Base-by-base conservation (phyloP, 2,329 filamentous ascomycete genomes). In the Tolypocladium cylindrosporum region DNA sequence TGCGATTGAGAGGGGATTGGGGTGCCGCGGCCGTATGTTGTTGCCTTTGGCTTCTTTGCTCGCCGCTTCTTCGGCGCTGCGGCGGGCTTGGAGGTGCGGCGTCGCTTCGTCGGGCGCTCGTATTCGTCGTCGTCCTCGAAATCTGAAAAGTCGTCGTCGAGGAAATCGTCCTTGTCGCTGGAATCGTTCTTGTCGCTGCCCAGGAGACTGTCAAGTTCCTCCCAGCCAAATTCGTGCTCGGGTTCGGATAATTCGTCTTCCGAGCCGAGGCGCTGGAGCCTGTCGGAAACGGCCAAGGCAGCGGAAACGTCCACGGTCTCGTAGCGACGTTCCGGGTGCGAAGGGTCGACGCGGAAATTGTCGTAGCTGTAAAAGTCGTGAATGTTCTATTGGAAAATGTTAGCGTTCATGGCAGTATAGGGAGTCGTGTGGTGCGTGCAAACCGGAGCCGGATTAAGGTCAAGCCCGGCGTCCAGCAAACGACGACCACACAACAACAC, bases 321-420 rank as follows among this genome's bases (percentile, higher is more conserved):
- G 57, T 59, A 59, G 54, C 54, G 59, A 52, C 50, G 57, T 52
- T 40, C 34, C 5, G 61, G 60, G 50, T 63, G 60, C 27, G 50
- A 40, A 34, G 59, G 60, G 50, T 63, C 60, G 52, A 37, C n/a
- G 42, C 14, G 40, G 57, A 56, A 65, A 45, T 37, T n/a, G 40
- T 21, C 13, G 27, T 59, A 39, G 5, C 31, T 31, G 55, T 63
- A 65, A 55, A 62, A 66, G n/a, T 42, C 36, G 61, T 64, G 63
- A 27, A 65, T 57, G 41, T 64, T 34, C 63, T 64, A 24, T 2
- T 4, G 24, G 53, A 48, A 63, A 65, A 61, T 59, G 61, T 67
- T 64, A 67, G 64, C 56, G 45, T 52, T 57, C 37, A 11, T 10
- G 43, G 45, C n/a, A 31, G 42, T 40, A 41, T 34, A 7, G 31